Evolutionary conservation across 306 rosid genomes (phyloP).

Genomic region (Sechiopsis laciniata): DNA sequence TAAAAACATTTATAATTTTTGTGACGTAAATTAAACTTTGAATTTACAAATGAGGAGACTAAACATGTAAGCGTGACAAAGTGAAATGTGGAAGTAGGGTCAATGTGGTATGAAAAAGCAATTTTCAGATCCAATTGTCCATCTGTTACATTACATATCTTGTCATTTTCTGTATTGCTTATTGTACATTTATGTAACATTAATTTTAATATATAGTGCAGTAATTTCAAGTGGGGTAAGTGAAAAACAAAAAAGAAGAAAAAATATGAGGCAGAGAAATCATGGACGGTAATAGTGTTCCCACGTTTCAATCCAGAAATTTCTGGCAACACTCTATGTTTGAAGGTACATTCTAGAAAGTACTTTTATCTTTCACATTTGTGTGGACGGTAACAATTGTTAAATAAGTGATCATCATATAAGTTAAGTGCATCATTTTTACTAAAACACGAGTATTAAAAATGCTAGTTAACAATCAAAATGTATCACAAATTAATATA

Average conservation of each 20-base stretch:
- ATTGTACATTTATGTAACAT: not conserved
- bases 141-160: not conserved
- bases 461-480: too few species aligned
- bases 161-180: not conserved
- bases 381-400: too few species aligned
- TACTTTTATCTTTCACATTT: not conserved
- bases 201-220: not conserved
- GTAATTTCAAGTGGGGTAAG: constrained; percentile 1
- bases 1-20: too few species aligned
- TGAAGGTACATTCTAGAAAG: not conserved
- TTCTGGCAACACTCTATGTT: not conserved
- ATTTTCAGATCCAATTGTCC: not conserved
- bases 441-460: too few species aligned
- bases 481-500: too few species aligned
- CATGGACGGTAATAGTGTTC: not conserved
- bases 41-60: too few species aligned
- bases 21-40: too few species aligned
- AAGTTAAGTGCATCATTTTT: too few species aligned
- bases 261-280: not conserved
- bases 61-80: not conserved
- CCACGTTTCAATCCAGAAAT: not conserved
- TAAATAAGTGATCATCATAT: too few species aligned
- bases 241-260: not conserved
- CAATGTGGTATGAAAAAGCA: not conserved
- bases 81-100: not conserved